Percentiles rank a stretch among this genome's conserved stretches.
These are phyloP conservation scores for Prunus kanzakura DNA, from an alignment of 306 rosid species.

Conservation along the genomic window DNA sequence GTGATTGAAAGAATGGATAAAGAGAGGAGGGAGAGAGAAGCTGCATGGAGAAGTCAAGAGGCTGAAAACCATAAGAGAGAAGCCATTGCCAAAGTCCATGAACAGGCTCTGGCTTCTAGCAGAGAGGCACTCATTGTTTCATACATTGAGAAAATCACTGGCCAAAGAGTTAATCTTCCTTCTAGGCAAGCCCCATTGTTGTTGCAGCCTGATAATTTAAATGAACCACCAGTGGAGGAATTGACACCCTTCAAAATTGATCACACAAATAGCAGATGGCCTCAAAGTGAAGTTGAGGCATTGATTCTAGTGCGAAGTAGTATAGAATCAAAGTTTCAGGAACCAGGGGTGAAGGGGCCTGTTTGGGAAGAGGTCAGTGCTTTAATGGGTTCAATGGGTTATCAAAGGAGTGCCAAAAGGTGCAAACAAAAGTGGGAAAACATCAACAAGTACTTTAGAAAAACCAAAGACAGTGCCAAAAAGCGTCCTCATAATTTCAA, in stretches of 20 bases:
- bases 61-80: constrained; percentile 27
- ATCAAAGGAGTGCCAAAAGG: constrained; percentile 22
- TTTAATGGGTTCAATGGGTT: constrained; percentile 24
- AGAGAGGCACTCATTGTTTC: constrained; percentile 31
- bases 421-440: constrained; percentile 36
- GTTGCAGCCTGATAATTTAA: constrained; percentile 3
- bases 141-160: constrained; percentile 32
- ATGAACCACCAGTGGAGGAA: not conserved
- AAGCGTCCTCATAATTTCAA: constrained; percentile 9
- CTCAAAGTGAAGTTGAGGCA: constrained; percentile 29
- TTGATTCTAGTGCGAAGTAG: constrained; percentile 19
- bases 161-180: constrained; percentile 24
- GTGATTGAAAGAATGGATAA: constrained; percentile 19
- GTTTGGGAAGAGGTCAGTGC: constrained; percentile 28
- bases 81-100: constrained; percentile 21
- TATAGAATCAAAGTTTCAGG: constrained; percentile 17
- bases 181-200: constrained; percentile 7
- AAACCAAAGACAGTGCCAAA: not conserved
- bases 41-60: constrained; percentile 20
- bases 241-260: not conserved
- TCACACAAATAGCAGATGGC: constrained; percentile 23
- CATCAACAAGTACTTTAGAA: constrained; percentile 27
- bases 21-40: constrained; percentile 30
- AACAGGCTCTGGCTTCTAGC: constrained; percentile 19
- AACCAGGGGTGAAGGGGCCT: constrained; percentile 18